Percentiles rank a stretch among this genome's conserved stretches.
phyloP scores from a whole-genome alignment of 1,139 yeast species.

The Nakaseomyces kungkrabaensis region DNA sequence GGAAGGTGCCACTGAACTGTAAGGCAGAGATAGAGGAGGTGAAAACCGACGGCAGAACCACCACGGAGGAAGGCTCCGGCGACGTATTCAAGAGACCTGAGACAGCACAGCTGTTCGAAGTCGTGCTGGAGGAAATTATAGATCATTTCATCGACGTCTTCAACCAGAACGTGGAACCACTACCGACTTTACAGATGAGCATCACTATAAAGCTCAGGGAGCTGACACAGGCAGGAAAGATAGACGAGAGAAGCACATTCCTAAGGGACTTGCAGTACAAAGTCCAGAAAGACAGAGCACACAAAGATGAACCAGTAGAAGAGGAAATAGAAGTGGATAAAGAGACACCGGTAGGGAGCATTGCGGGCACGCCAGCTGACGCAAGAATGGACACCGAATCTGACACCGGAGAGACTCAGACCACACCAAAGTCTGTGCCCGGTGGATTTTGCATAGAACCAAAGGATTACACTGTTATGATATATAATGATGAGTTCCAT shows the following conservation, averaged over 20 bases:
- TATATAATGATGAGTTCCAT: conserved; percentile 73
- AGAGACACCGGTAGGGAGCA: not conserved
- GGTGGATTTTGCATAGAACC: conserved; percentile 4
- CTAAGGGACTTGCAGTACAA: conserved; percentile 18
- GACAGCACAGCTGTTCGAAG: conserved; percentile 14
- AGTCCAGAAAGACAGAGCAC: conserved; percentile 11
- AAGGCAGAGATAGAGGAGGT: conserved; percentile 21
- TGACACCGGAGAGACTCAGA: not conserved
- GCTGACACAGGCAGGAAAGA: conserved; percentile 18
- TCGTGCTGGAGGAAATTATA: conserved; percentile 22
- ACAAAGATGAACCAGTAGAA: conserved; percentile 7
- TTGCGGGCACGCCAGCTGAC: not conserved
- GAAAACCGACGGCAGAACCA: conserved; percentile 4
- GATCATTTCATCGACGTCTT: conserved; percentile 29
- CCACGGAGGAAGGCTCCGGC: conserved; percentile 1
- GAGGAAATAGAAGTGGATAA: not conserved
- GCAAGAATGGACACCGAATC: not conserved
- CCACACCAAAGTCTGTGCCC: conserved; percentile 1
- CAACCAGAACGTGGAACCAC: conserved; percentile 27
- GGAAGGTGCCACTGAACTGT: conserved; percentile 41
- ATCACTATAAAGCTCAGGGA: conserved; percentile 23
- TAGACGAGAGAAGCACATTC: conserved; percentile 16
- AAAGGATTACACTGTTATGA: conserved; percentile 37
- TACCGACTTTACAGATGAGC: conserved; percentile 26
- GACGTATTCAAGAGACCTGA: conserved; percentile 12